A percentile compares a stretch with the other conserved stretches of the same genome.
phyloP scores from a whole-genome alignment of 2,329 filamentous ascomycete species.

The Xenosphaeropsis pyriputrescens region DNA sequence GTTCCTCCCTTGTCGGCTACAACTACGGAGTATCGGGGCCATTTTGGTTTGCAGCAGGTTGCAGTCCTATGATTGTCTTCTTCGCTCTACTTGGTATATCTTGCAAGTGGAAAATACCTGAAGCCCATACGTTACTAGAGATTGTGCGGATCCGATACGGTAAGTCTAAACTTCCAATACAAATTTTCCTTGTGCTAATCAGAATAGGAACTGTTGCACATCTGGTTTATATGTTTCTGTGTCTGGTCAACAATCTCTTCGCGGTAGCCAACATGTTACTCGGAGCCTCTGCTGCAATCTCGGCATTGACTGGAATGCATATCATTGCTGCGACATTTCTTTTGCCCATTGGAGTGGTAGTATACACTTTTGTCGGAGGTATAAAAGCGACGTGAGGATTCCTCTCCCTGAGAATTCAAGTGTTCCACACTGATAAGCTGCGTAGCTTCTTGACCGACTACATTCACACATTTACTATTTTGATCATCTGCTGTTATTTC shows the following conservation, averaged over 20 bases:
- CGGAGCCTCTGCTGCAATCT: slow-evolving; percentile 25
- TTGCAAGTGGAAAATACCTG: slow-evolving; percentile 34
- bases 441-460: slow-evolving; percentile 28
- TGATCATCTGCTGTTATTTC: slow-evolving; percentile 35
- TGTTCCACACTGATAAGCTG: background rate
- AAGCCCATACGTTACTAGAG: slow-evolving; percentile 37
- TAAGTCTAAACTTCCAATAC: slow-evolving; percentile 6
- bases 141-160: slow-evolving; percentile 36
- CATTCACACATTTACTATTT: slow-evolving; percentile 37
- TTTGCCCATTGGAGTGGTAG: slow-evolving; percentile 21
- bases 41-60: slow-evolving; percentile 42
- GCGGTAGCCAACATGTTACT: slow-evolving; percentile 37
- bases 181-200: background rate
- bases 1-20: slow-evolving; percentile 34
- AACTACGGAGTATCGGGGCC: slow-evolving; percentile 37
- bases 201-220: slow-evolving; percentile 23
- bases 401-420: background rate
- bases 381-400: slow-evolving; percentile 21
- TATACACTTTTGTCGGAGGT: slow-evolving; percentile 24
- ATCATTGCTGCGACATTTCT: slow-evolving; percentile 33
- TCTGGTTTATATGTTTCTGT: slow-evolving; percentile 34
- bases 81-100: slow-evolving; percentile 34
- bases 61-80: slow-evolving; percentile 39
- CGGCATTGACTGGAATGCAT: slow-evolving; percentile 30
- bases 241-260: slow-evolving; percentile 37